phyloP scores from a whole-genome alignment of 2,329 filamentous ascomycete genomes.

The Colletotrichum aenigma region DNA sequence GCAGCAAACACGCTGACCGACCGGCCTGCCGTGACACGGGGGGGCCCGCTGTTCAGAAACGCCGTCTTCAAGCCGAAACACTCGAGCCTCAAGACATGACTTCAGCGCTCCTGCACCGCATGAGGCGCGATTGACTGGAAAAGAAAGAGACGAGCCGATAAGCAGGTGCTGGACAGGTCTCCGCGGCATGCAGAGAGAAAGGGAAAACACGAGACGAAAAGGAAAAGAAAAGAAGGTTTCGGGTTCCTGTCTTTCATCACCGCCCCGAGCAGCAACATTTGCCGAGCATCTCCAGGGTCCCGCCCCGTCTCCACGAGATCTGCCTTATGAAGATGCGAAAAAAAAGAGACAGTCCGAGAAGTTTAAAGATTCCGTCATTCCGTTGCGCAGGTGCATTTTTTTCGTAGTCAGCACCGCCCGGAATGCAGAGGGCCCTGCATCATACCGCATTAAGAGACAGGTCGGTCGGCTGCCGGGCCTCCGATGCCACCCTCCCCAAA shows the following conservation, averaged over 20 bases:
- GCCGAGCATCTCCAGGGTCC: background rate
- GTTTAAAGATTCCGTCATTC: background rate
- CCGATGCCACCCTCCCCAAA: background rate
- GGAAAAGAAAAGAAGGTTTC: background rate
- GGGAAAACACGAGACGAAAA: background rate
- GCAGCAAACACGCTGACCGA: background rate
- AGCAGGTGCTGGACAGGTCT: background rate
- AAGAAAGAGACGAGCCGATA: background rate
- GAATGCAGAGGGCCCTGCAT: background rate
- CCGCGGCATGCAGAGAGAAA: background rate
- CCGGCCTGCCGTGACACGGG: background rate
- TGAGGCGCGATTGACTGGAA: background rate
- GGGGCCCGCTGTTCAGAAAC: slow-evolving; percentile 9
- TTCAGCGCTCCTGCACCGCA: background rate
- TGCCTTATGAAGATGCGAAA: background rate
- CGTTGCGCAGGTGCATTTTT: background rate
- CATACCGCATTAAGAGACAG: background rate
- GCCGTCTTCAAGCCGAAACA: slow-evolving; percentile 5
- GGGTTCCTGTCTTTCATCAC: background rate
- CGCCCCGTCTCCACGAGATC: background rate
- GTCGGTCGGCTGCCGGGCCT: background rate
- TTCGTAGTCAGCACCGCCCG: background rate
- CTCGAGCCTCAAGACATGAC: background rate
- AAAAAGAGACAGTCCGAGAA: background rate
- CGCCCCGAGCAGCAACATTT: background rate